Base-by-base conservation (phyloP, 805 yeast species). In the Pichia nanzhaoensis region DNA sequence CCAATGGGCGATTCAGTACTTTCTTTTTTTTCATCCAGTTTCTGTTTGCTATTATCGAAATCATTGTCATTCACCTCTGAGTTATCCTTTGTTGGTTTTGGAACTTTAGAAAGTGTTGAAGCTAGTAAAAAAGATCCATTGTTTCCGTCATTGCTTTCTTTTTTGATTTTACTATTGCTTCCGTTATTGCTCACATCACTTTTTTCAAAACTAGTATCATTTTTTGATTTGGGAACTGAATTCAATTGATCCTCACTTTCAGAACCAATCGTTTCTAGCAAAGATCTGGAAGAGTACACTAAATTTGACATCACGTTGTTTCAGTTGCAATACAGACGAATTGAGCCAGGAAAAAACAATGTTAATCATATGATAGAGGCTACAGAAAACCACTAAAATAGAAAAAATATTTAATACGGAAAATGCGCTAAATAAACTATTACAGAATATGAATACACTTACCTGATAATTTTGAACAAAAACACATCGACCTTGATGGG, bases 201-300 rank as follows among this genome's bases (percentile, higher is more conserved):
- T n/a, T n/a, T n/a, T n/a, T n/a, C n/a, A n/a, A n/a, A n/a, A n/a
- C n/a, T n/a, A n/a, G n/a, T n/a, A n/a, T n/a, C n/a, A n/a, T n/a
- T n/a, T n/a, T n/a, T n/a, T 6, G 28, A 24, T 24, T 10, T 24
- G 28, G 10, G 28, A n/a, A 6, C 28, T 24, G 28, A 24, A 24
- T 6, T 24, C 9, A 10, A 24, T 10, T 24, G 6, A n/a, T 42
- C 22, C 28, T 30, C 19, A 24, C 10, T 14, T 16, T 36, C 20
- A 8, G 37, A n/a, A 17, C 45, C 45, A 37, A 42, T 32, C 17
- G 37, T 19, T n/a, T 32, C 31, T 31, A 42, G 17, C 21, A 42
- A 24, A 21, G 45, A 42, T 34, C 37, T 42, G 8, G 45, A 42
- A 1, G 45, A 42, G 24, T 31, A 42, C 13, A 38, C 32, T 27